Evolutionary conservation across 768 basidiomycete genomes (phyloP), one percentile per base, ranked within the genome.

Genomic region (Calvatia gigantea): DNA sequence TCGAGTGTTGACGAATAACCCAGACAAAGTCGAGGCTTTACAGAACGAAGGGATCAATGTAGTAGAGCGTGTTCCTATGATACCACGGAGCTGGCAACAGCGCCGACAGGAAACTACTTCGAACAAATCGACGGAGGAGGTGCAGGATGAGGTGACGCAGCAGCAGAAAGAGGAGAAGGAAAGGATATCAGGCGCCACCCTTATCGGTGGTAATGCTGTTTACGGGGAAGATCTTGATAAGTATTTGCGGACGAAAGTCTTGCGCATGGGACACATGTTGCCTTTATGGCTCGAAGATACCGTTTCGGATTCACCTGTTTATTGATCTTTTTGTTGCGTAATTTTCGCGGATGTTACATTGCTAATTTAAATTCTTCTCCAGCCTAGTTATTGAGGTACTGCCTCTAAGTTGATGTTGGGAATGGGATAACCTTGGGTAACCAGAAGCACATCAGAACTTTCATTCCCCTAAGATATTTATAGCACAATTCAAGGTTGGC

Each of bases 231-330:
- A 99, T 65, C 70, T 99, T 63, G 94, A 98, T 65, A 93, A 89
- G 72, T 99, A 99, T 69, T 71, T 99, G 64, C 82, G 90, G 68
- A 98, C 97, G 35, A 99, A 99, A 70, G 86, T 98, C n/a, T 73
- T 93, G 67, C 80, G 89, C 58, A 99, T 99, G 97, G 97, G 97
- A 11, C 97, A 99, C 68, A 86, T 96, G 75, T 74, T 97, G 25
- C 84, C 87, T 29, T 65, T 88, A 51, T 76, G 73, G 75, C 67
- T 76, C 66, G 74, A 75, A 23, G 72, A 74, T 58, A 61, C 65
- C 39, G 56, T 32, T 23, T 32, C 46, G 17, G 64, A 64, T 25
- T 59, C 60, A 38, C 31, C 54, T 47, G 37, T 57, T 57, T 56
- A 60, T 65, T 58, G 65, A 64, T 59, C 63, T 55, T 50, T n/a